Conservation (phyloP, 2,329 filamentous ascomycete species). For the Rhinocladiella similis region DNA sequence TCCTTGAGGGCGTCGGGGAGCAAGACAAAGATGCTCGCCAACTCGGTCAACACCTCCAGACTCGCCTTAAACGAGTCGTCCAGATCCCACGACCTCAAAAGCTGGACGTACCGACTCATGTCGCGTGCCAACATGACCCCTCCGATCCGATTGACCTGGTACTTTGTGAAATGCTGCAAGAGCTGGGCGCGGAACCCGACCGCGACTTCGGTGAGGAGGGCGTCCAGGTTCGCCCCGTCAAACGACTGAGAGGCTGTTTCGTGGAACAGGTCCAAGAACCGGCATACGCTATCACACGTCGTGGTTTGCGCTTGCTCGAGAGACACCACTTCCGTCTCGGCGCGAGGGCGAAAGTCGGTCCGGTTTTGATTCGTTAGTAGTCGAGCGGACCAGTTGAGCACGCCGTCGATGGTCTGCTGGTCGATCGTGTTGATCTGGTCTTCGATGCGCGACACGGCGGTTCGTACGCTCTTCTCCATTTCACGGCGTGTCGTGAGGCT, state of each 20-base stretch:
- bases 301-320: constrained; percentile 80
- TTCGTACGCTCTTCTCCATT: constrained; percentile 79
- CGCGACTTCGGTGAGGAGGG: constrained; percentile 81
- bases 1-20: constrained; percentile 75
- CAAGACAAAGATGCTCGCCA: constrained; percentile 94
- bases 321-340: constrained; percentile 61
- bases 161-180: constrained; percentile 92
- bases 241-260: constrained; percentile 66
- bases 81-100: constrained; percentile 79
- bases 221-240: constrained; percentile 78
- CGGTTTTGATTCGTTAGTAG: constrained; percentile 78
- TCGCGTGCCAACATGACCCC: constrained; percentile 96
- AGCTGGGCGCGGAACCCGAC: constrained; percentile 74
- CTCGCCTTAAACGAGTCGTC: constrained; percentile 66
- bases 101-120: constrained; percentile 86
- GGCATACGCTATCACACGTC: constrained; percentile 78
- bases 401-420: constrained; percentile 69
- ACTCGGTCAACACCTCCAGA: constrained; percentile 86
- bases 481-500: constrained; percentile 88
- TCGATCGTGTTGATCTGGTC: constrained; percentile 75
- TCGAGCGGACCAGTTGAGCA: constrained; percentile 73
- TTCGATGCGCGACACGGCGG: constrained; percentile 75
- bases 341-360: constrained; percentile 83
- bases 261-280: constrained; percentile 72
- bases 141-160: constrained; percentile 87